Percentiles rank a stretch among this genome's conserved stretches.
phyloP scores from a whole-genome alignment of 495 filamentous ascomycete species.

The Aspergillus saccharolyticus region DNA sequence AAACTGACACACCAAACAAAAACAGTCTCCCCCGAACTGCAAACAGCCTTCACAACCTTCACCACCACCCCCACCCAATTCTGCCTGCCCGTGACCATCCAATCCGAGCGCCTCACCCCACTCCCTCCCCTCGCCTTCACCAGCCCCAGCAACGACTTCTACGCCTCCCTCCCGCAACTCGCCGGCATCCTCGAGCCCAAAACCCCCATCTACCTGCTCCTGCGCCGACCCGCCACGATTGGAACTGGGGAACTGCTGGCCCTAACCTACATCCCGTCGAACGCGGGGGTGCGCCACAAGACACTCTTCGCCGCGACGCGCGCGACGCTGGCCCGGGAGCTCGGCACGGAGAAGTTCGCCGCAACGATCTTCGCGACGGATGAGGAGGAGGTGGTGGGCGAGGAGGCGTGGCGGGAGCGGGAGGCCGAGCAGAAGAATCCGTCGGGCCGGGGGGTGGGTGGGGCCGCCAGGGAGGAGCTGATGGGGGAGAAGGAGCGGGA shows the following conservation, averaged over 20 bases:
- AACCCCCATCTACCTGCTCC: conserved; percentile 76
- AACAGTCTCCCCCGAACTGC: conserved; percentile 80
- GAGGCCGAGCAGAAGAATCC: conserved; percentile 55
- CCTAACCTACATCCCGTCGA: conserved; percentile 85
- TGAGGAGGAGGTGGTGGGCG: conserved; percentile 59
- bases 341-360: conserved; percentile 86
- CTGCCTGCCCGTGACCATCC: conserved; percentile 77
- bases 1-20: conserved; percentile 10
- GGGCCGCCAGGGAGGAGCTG: conserved; percentile 50
- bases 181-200: conserved; percentile 68
- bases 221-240: conserved; percentile 55
- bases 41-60: conserved; percentile 72
- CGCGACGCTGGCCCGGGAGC: conserved; percentile 74
- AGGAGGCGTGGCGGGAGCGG: conserved; percentile 70
- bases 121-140: conserved; percentile 53
- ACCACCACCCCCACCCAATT: conserved; percentile 59
- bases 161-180: conserved; percentile 56
- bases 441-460: conserved; percentile 2
- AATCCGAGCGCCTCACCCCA: conserved; percentile 67
- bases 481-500: conserved; percentile 84
- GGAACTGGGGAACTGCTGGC: conserved; percentile 55
- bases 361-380: conserved; percentile 72
- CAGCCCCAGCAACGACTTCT: conserved; percentile 45
- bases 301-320: conserved; percentile 91
- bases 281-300: conserved; percentile 88